Percentiles rank a stretch among this genome's conserved stretches.
Evolutionary conservation across 2,329 filamentous ascomycete genomes (phyloP).

Genomic region (Volutella citrinella): DNA sequence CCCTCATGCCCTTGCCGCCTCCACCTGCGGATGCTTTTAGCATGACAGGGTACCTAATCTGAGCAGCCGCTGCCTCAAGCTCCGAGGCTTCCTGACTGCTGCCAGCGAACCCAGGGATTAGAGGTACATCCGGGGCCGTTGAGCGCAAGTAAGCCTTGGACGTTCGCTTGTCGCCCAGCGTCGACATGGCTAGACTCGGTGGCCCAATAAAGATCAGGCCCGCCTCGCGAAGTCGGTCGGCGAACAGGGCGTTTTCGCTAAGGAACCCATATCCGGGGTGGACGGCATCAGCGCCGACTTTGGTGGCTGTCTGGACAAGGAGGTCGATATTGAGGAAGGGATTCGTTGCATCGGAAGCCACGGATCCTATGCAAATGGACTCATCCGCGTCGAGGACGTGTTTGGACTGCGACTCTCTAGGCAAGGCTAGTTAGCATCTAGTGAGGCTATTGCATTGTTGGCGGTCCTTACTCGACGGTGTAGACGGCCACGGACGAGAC

Average conservation of each 20-base stretch:
- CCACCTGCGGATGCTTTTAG: slow-evolving; percentile 42
- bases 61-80: slow-evolving; percentile 4
- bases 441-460: no score
- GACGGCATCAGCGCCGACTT: slow-evolving; percentile 28
- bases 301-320: slow-evolving; percentile 8
- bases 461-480: slow-evolving; percentile 39
- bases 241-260: slow-evolving; percentile 52
- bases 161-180: slow-evolving; percentile 17
- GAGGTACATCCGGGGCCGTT: slow-evolving; percentile 13
- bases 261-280: slow-evolving; percentile 19
- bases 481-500: slow-evolving; percentile 55
- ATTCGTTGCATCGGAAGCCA: slow-evolving; percentile 7
- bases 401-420: slow-evolving; percentile 9
- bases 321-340: slow-evolving; percentile 12
- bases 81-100: slow-evolving; percentile 8
- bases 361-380: slow-evolving; percentile 12
- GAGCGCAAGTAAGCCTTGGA: slow-evolving; percentile 16
- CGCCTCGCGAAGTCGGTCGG: slow-evolving; percentile 45
- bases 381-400: slow-evolving; percentile 17
- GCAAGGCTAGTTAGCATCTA: background rate
- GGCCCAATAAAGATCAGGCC: slow-evolving; percentile 59
- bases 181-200: slow-evolving; percentile 38
- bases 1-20: slow-evolving; percentile 39
- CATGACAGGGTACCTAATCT: slow-evolving; percentile 37
- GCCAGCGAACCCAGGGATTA: slow-evolving; percentile 14